Evolutionary conservation across 441 rosid genomes (phyloP).

Genomic region (Hypseocharis bilobata): DNA sequence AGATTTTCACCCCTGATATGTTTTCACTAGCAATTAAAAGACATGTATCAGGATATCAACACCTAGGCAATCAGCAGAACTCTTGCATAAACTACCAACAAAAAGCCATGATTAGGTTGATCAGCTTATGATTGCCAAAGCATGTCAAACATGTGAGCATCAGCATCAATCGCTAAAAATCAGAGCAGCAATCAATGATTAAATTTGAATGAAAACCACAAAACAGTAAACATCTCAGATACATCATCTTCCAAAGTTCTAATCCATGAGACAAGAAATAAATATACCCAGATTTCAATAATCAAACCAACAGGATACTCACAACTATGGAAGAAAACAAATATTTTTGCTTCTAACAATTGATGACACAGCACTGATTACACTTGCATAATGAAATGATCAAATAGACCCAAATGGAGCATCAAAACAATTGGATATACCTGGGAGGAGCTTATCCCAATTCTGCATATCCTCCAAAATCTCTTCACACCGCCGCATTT

Average conservation of each 20-base stretch:
- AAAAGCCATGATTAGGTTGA: background rate
- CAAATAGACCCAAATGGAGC: background rate
- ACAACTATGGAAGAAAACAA: background rate
- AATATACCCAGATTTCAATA: background rate
- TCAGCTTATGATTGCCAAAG: background rate
- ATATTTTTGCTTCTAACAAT: no score
- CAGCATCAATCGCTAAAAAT: background rate
- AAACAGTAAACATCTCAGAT: background rate
- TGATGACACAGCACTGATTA: background rate
- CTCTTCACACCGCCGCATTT: slow-evolving; percentile 63
- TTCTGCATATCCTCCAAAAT: slow-evolving; percentile 75
- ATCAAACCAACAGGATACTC: background rate
- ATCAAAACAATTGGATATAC: slow-evolving; percentile 23
- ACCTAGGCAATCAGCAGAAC: no score
- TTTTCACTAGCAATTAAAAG: no score
- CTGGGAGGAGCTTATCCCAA: slow-evolving; percentile 87
- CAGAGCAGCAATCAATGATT: background rate
- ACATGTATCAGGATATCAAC: slow-evolving; percentile 5
- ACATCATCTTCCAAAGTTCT: background rate
- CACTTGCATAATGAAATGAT: background rate
- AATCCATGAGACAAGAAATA: background rate
- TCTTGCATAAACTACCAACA: no score
- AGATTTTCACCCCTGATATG: no score
- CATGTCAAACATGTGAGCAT: background rate
- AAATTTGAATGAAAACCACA: background rate